Evolutionary conservation across 345 rosid genomes (phyloP), one percentile per base, ranked within the genome.

Genomic region (Eutrema heterophyllum): DNA sequence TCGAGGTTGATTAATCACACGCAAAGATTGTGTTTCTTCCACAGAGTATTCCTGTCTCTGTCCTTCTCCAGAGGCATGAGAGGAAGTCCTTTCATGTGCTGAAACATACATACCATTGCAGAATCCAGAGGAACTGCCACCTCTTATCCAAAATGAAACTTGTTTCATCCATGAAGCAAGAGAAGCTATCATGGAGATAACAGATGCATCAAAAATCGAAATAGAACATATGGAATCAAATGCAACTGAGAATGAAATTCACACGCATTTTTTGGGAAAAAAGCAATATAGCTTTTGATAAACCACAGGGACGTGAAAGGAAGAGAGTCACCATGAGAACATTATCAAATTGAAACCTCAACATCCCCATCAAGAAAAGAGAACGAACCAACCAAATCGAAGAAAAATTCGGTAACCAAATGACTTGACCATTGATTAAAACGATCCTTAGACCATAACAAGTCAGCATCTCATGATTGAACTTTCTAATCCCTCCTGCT

Each of bases 11-110:
- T 72, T 73, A 45, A 68, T 65, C 40, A 81, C 54, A 30, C 71
- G 33, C 45, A 81, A 48, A 16, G 84, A 61, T 29, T 75, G 85
- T 56, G 72, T 76, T 50, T 73, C 90, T n/a, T n/a, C n/a, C 39
- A 81, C 45, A 29, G 36, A 59, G 27, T 83, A 67, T 80, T 78
- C 77, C 57, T 13, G 56, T 13, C 24, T 15, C 32, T 80, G n/a
- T n/a, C n/a, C n/a, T n/a, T n/a, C n/a, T n/a, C n/a, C n/a, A n/a
- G n/a, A n/a, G n/a, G n/a, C n/a, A n/a, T n/a, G n/a, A n/a, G n/a
- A n/a, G n/a, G n/a, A n/a, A n/a, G n/a, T n/a, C n/a, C n/a, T n/a
- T n/a, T n/a, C n/a, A n/a, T n/a, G n/a, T n/a, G n/a, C n/a, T n/a
- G n/a, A n/a, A n/a, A n/a, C n/a, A n/a, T n/a, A n/a, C n/a, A n/a